phyloP scores from a whole-genome alignment of 495 filamentous ascomycete genomes.

The Aspergillus kassunensis region DNA sequence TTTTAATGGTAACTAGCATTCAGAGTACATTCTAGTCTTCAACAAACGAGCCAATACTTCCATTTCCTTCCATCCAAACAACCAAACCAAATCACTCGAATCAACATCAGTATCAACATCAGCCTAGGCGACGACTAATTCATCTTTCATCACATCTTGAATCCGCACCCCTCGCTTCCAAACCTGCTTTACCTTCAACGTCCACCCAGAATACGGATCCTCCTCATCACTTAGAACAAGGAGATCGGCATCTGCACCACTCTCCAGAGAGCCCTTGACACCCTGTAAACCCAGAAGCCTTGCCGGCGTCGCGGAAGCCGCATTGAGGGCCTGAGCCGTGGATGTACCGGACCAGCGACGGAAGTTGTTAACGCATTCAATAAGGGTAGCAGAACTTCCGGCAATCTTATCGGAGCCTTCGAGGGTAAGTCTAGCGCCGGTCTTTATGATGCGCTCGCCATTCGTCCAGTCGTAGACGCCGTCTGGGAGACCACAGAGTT shows the following conservation, averaged over 20 bases:
- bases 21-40: not conserved
- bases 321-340: slow-evolving; percentile 60
- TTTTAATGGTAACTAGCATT: too few relatives aligned
- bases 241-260: slow-evolving; percentile 76
- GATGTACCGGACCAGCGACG: slow-evolving; percentile 62
- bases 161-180: slow-evolving; percentile 71
- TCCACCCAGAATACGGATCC: slow-evolving; percentile 38
- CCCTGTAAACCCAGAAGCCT: slow-evolving; percentile 63
- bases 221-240: slow-evolving; percentile 60
- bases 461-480: slow-evolving; percentile 78
- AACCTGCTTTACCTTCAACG: slow-evolving; percentile 63
- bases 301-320: slow-evolving; percentile 71
- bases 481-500: slow-evolving; percentile 65
- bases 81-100: not conserved
- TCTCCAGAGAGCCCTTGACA: slow-evolving; percentile 62
- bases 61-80: too few relatives aligned
- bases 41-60: too few relatives aligned
- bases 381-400: slow-evolving; percentile 63
- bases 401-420: slow-evolving; percentile 72
- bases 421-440: slow-evolving; percentile 59
- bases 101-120: slow-evolving; percentile 6
- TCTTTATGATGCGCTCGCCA: slow-evolving; percentile 66
- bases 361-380: slow-evolving; percentile 81
- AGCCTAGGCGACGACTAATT: too few relatives aligned
- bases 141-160: slow-evolving; percentile 23